Evolutionary conservation across 1,139 yeast species (phyloP).

Genomic region (Blastobotrys aristatus): DNA sequence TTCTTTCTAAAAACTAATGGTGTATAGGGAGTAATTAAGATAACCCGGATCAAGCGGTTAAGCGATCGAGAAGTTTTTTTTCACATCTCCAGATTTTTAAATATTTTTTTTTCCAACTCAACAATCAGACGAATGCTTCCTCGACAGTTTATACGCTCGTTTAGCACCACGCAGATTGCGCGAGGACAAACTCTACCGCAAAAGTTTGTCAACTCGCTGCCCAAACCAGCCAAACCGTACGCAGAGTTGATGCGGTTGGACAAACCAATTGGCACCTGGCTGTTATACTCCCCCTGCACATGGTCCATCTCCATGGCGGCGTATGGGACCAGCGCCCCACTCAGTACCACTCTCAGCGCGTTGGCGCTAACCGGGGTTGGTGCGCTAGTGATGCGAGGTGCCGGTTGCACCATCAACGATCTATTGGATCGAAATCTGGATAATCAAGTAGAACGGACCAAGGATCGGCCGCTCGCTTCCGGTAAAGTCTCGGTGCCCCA

Average conservation of each 20-base stretch:
- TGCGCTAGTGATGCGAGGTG: slow-evolving; percentile 89
- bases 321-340: slow-evolving; percentile 61
- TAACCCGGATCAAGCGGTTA: no score
- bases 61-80: no score
- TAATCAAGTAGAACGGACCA: slow-evolving; percentile 77
- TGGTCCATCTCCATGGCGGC: slow-evolving; percentile 91
- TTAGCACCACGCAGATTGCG: neutral
- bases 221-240: slow-evolving; percentile 74
- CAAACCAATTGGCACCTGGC: slow-evolving; percentile 89
- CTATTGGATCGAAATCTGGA: slow-evolving; percentile 79
- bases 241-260: slow-evolving; percentile 89
- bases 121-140: neutral
- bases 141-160: neutral
- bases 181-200: slow-evolving; percentile 25
- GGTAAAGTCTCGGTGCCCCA: slow-evolving; percentile 69
- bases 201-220: slow-evolving; percentile 50
- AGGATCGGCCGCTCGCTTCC: slow-evolving; percentile 85
- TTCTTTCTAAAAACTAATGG: no score
- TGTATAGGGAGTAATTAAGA: no score
- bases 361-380: slow-evolving; percentile 71
- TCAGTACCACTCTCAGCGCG: slow-evolving; percentile 54
- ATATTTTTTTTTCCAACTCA: no score
- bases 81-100: no score
- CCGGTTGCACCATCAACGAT: slow-evolving; percentile 96
- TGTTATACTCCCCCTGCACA: slow-evolving; percentile 70